Evolutionary conservation across 176 grass and related monocot species (phyloP), one percentile per base, ranked within the genome.

Genomic region (Hsuehochloa calcarea): DNA sequence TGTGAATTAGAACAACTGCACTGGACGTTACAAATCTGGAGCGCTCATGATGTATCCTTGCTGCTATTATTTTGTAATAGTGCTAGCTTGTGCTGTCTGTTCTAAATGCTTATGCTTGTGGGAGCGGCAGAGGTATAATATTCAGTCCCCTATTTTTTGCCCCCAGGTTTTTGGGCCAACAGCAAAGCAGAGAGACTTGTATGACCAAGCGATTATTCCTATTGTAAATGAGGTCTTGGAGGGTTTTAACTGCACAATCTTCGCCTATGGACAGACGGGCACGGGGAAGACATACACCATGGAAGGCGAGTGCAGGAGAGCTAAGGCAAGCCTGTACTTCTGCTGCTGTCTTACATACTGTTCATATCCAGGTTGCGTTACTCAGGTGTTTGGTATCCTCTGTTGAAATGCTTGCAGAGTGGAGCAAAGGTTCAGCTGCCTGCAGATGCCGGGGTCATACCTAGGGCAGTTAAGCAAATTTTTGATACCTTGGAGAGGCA

Each of bases 191-290:
- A 82, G 43, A 68, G 97, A 96, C 74, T 40, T 99, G 59, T 99
- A 96, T 75, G 93, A 95, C 43, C 93, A 99, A 79, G 97, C 97
- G 5, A 92, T 99, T 17, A 90, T 96, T 45, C 97, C 97, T 16
- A 99, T 99, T 75, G 97, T 99, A 19, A 96, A 99, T 60, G 97
- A 99, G 83, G 97, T 99, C 37, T 52, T 99, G 29, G 97, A 99
- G 44, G 97, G 97, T 40, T 99, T 99, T 47, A 99, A 99, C 5
- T 99, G 97, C 68, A 99, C 97, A 47, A 99, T 99, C 45, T 99
- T 99, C 14, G 97, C 97, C 0, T 99, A 99, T 82, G 97, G 97
- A 2, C 97, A 99, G 85, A 99, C 97, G 0, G 97, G 97, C 64
- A 99, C 97, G 0, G 96, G 96, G 12, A 98, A 98, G 72, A 98